A percentile compares a stretch with the other conserved stretches of the same genome.
Evolutionary conservation across 306 rosid species (phyloP).

Genomic region (Vigna angularis): DNA sequence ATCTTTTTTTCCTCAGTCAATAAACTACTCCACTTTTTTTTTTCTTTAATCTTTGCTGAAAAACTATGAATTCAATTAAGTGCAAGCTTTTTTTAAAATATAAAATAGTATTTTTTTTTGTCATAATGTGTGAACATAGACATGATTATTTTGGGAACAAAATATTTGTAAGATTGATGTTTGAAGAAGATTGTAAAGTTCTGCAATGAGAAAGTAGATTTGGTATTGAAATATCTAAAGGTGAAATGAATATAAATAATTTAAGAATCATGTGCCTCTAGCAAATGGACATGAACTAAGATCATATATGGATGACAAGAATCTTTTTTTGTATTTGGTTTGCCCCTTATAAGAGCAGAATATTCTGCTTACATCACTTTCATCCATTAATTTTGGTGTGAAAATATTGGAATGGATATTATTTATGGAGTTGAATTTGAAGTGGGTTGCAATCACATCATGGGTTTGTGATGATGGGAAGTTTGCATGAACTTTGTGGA

Average conservation of each 20-base stretch:
- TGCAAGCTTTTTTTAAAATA: no score
- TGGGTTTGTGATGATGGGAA: constrained; percentile 13
- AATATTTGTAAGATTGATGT: no score
- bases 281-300: neutral
- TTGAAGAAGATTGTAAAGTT: no score
- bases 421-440: constrained; percentile 8
- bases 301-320: neutral
- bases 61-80: no score
- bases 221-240: neutral
- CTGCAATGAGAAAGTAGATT: no score
- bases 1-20: no score
- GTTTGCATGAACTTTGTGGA: constrained; percentile 13
- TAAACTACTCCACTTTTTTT: no score
- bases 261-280: neutral
- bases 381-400: neutral
- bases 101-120: no score
- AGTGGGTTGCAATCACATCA: constrained; percentile 18
- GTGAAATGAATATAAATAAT: neutral
- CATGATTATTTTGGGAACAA: no score
- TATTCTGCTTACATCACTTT: constrained; percentile 30
- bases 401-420: neutral
- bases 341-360: neutral
- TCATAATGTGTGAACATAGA: no score
- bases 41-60: no score
- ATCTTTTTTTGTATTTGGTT: neutral